These are phyloP conservation scores for Solanum acaule DNA, from an alignment of 257 asterid species.

Conservation along the genomic window DNA sequence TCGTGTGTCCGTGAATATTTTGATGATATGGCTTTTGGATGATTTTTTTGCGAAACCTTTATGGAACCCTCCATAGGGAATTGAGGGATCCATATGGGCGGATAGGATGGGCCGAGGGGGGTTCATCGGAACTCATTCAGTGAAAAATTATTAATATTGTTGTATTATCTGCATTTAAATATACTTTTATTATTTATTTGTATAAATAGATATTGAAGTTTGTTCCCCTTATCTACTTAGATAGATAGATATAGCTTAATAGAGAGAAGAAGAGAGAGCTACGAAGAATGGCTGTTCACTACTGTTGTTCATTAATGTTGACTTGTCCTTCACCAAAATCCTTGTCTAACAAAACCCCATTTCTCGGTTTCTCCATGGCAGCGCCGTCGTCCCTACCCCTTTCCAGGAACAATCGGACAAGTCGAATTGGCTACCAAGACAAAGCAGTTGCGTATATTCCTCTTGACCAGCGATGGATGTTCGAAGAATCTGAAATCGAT, in stretches of 20 bases:
- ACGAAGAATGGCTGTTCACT: neutral
- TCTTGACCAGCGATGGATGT: conserved; percentile 78
- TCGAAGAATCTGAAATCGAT: conserved; percentile 44
- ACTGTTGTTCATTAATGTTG: neutral
- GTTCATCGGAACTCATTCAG: too few relatives aligned
- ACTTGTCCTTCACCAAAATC: conserved; percentile 12
- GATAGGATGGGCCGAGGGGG: too few relatives aligned
- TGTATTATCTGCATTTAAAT: too few relatives aligned
- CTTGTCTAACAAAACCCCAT: conserved; percentile 34
- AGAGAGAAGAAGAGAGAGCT: neutral
- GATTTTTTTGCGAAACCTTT: too few relatives aligned
- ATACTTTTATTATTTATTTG: too few relatives aligned
- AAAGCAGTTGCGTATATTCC: conserved; percentile 40
- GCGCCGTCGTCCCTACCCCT: conserved; percentile 7
- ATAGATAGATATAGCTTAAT: too few relatives aligned
- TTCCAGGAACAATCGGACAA: conserved; percentile 2
- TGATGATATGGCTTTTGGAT: too few relatives aligned
- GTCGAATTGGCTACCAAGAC: conserved; percentile 46
- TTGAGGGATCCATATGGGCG: too few relatives aligned
- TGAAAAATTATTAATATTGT: neutral
- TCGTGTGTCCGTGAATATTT: too few relatives aligned
- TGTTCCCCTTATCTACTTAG: neutral
- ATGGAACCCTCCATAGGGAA: too few relatives aligned
- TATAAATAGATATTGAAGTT: neutral
- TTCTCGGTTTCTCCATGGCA: conserved; percentile 39